Evolutionary conservation across 2,329 filamentous ascomycete species (phyloP).

Genomic region (Fusarium setosum): DNA sequence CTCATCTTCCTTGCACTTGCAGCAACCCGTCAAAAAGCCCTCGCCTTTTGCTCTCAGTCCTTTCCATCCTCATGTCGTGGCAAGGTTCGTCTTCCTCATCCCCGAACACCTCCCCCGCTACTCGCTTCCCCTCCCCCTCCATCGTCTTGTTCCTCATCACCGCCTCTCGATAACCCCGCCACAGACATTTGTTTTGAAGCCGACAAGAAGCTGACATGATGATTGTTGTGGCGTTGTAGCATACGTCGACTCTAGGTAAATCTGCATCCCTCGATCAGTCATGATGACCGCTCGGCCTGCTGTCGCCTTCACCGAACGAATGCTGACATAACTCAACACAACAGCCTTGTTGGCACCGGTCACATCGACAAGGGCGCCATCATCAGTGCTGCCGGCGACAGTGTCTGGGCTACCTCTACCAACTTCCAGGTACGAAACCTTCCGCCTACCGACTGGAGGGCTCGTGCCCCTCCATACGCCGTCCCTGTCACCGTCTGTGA

Average conservation of each 20-base stretch:
- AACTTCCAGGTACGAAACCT: conserved; percentile 75
- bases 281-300: conserved; percentile 1
- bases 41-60: conserved; percentile 17
- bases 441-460: neutral
- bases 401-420: conserved; percentile 78
- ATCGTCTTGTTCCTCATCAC: conserved; percentile 34
- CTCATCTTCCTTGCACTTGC: conserved; percentile 4
- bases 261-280: conserved; percentile 4
- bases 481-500: conserved; percentile 1
- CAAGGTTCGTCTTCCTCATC: conserved; percentile 66
- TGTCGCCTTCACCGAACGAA: conserved; percentile 18
- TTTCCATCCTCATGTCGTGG: conserved; percentile 72
- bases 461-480: conserved; percentile 4
- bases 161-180: conserved; percentile 44
- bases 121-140: conserved; percentile 27
- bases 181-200: conserved; percentile 2
- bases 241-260: conserved; percentile 65
- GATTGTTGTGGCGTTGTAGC: conserved; percentile 47
- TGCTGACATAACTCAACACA: conserved; percentile 37
- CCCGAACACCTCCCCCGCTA: conserved; percentile 1
- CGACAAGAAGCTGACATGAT: conserved; percentile 28
- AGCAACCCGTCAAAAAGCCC: neutral
- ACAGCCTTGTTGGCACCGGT: conserved; percentile 81
- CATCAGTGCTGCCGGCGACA: conserved; percentile 83
- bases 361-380: conserved; percentile 88